Percentiles rank a stretch among this genome's conserved stretches.
Evolutionary conservation across 352 stramenopile species (phyloP).

Genomic region (Thalassiosira sp.): DNA sequence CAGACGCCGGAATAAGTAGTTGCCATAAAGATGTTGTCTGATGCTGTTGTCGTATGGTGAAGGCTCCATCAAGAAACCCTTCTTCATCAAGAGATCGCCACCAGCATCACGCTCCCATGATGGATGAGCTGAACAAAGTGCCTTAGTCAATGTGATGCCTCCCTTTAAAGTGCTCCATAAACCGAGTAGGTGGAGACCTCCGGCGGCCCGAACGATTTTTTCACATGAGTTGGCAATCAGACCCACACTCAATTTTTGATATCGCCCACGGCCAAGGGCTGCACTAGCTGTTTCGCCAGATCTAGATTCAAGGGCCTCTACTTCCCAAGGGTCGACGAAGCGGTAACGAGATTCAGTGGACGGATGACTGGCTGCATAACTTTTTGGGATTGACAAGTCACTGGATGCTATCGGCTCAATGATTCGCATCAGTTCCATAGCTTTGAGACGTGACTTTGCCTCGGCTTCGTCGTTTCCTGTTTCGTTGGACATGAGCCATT

Average conservation of each 20-base stretch:
- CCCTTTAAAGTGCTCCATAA: conserved; percentile 74
- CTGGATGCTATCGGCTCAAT: conserved; percentile 74
- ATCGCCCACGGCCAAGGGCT: conserved; percentile 63
- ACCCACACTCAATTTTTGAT: conserved; percentile 65
- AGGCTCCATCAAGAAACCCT: conserved; percentile 66
- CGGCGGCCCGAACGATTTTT: conserved; percentile 58
- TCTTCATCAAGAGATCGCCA: conserved; percentile 73
- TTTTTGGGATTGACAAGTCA: conserved; percentile 59
- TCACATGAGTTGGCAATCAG: conserved; percentile 69
- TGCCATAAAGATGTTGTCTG: conserved; percentile 81
- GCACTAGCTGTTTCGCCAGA: conserved; percentile 74
- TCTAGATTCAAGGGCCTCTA: conserved; percentile 76
- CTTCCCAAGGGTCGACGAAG: conserved; percentile 84
- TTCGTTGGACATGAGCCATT: conserved; percentile 71
- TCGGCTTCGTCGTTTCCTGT: conserved; percentile 58
- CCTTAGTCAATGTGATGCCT: conserved; percentile 73
- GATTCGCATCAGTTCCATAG: conserved; percentile 72
- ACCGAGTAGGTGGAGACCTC: conserved; percentile 68
- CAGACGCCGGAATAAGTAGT: conserved; percentile 73
- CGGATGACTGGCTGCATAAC: conserved; percentile 54
- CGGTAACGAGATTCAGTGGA: conserved; percentile 71
- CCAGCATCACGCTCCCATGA: conserved; percentile 77
- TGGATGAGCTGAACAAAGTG: conserved; percentile 75
- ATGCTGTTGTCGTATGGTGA: conserved; percentile 77
- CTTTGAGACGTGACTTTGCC: conserved; percentile 55